phyloP scores from a whole-genome alignment of 495 filamentous ascomycete species.

The Penicillium pancosmium region DNA sequence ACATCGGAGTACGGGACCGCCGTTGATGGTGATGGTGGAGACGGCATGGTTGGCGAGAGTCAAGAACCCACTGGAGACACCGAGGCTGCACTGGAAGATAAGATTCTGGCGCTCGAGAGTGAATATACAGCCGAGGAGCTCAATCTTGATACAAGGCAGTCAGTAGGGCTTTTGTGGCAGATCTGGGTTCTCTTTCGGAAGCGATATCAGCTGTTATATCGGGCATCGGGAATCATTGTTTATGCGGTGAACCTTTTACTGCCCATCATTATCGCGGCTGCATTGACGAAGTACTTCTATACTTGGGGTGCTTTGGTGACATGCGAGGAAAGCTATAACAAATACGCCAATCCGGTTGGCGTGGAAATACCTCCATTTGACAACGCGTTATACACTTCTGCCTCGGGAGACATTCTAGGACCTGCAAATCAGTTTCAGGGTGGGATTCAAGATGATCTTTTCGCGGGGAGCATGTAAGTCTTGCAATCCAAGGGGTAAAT shows the following conservation, averaged over 20 bases:
- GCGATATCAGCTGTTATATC: constrained; percentile 4
- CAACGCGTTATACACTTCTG: not conserved
- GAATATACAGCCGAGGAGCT: not conserved
- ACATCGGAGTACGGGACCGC: not conserved
- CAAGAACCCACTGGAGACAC: not conserved
- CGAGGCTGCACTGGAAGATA: not conserved
- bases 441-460: not conserved
- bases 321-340: constrained; percentile 3
- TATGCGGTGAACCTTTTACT: not conserved
- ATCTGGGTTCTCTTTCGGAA: constrained; percentile 3
- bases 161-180: not conserved
- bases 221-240: not conserved
- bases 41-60: constrained; percentile 4
- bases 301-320: not conserved
- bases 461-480: not conserved
- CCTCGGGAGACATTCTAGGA: not conserved
- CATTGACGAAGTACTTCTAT: constrained; percentile 1
- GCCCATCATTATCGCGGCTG: constrained; percentile 1
- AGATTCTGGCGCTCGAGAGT: constrained; percentile 1
- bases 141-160: constrained; percentile 1
- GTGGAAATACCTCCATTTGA: not conserved
- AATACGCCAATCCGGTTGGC: not conserved
- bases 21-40: not conserved
- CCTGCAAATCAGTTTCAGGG: not conserved
- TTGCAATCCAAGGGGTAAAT: not conserved